phyloP scores from a whole-genome alignment of 257 asterid species.

The Craterostigma plantagineum region DNA sequence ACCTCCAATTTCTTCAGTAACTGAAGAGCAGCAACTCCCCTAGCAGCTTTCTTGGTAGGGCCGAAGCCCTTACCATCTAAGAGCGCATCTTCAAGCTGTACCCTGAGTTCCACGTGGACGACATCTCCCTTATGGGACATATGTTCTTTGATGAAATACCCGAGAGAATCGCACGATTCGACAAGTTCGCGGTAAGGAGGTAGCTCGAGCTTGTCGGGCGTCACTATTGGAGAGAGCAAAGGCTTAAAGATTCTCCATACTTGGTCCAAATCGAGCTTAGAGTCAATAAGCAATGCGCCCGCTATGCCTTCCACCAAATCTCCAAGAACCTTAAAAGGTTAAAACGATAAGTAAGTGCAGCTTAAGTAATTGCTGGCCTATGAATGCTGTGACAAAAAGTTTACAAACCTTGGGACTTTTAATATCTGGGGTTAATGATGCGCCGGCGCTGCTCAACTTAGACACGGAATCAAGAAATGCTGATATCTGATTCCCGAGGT shows the following conservation, averaged over 20 bases:
- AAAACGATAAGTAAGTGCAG: not conserved
- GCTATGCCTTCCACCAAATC: conserved; percentile 92
- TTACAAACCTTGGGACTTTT: conserved; percentile 64
- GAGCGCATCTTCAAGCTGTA: conserved; percentile 53
- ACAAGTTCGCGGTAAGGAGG: conserved; percentile 68
- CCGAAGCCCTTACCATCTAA: conserved; percentile 48
- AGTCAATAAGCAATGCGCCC: conserved; percentile 77
- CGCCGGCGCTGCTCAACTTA: conserved; percentile 17
- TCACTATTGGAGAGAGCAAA: conserved; percentile 66
- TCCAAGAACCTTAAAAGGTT: conserved; percentile 53
- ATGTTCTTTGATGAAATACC: conserved; percentile 41
- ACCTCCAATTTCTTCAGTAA: conserved; percentile 75
- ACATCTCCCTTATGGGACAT: conserved; percentile 23
- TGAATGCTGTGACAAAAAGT: not conserved
- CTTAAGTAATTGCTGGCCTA: not conserved
- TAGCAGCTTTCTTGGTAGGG: conserved; percentile 43
- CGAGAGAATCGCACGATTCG: conserved; percentile 72
- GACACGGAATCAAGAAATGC: conserved; percentile 33
- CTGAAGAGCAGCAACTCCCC: conserved; percentile 65
- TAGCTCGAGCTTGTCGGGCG: conserved; percentile 83
- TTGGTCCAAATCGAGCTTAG: conserved; percentile 45
- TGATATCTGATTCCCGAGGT: conserved; percentile 36
- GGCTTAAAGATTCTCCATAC: conserved; percentile 79
- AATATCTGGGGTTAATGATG: conserved; percentile 26
- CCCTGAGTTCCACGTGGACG: conserved; percentile 34